Evolutionary conservation across 345 rosid genomes (phyloP), one percentile per base, ranked within the genome.

Genomic region (Acer yangbiense): DNA sequence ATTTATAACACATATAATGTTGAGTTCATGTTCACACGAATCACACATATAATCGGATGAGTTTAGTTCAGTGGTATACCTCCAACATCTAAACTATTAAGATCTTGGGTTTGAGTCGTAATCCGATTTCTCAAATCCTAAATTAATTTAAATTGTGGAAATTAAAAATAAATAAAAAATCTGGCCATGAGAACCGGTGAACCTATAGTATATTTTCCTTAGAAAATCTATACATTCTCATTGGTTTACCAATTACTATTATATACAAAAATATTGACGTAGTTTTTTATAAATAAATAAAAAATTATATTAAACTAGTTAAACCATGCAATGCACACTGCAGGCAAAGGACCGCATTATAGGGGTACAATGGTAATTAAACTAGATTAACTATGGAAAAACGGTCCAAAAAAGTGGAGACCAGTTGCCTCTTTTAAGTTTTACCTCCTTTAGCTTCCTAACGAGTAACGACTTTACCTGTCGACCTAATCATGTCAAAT

Each of bases 381-480:
- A 41, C 0, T 8, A 0, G 16, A 25, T 39, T 74, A 65, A 64
- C 39, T 63, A 72, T 44, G 80, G 80, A 77, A 78, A 77, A 27
- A 60, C 35, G 79, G 94, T 86, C 86, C 82, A 8, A 23, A 60
- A 88, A 90, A 85, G 89, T 6, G 78, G 78, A 75, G 86, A 87
- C 92, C 89, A 73, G 46, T 66, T 78, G 9, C 84, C 79, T 7
- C 58, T 81, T 89, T 68, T 67, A 85, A 29, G 32, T 29, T 29
- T 29, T 29, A 29, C 32, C 85, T 64, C 74, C 81, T 50, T 10
- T 10, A 48, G 73, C 80, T 77, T 80, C 83, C 73, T 52, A 85
- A 75, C 89, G 66, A 71, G 68, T 84, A 90, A 87, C 94, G 88
- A 85, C 88, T 87, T 90, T 87, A 90, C 94, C 94, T 61, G 94